These are phyloP conservation scores for Suhomyces choctaworum DNA, from an alignment of 1,139 yeast genomes.

Conservation along the genomic window DNA sequence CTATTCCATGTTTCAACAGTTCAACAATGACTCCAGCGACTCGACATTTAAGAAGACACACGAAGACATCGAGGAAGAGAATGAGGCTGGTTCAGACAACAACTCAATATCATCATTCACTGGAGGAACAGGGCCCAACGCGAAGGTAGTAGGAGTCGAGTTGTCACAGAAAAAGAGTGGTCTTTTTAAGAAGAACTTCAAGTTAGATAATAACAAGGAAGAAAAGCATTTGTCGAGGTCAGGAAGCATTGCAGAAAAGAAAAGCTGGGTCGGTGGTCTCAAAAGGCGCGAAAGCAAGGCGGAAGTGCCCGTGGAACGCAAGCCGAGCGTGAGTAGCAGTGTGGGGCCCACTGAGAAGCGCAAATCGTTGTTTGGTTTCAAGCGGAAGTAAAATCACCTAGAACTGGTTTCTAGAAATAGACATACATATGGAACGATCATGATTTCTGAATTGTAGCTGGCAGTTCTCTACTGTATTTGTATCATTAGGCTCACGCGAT, in stretches of 20 bases:
- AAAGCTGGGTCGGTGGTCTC: constrained; percentile 46
- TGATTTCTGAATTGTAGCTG: too few relatives aligned
- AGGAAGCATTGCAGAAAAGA: constrained; percentile 30
- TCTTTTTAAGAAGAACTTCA: constrained; percentile 35
- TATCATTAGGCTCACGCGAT: too few relatives aligned
- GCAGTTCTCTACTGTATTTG: constrained; percentile 3
- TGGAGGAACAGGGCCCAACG: constrained; percentile 3
- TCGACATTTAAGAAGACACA: constrained; percentile 15
- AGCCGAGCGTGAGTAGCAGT: constrained; percentile 8
- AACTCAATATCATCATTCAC: constrained; percentile 12
- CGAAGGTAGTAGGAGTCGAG: constrained; percentile 7
- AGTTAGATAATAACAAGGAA: constrained; percentile 22
- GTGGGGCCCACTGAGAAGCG: constrained; percentile 22
- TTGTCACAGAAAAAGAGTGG: constrained; percentile 15
- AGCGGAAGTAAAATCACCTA: constrained; percentile 17
- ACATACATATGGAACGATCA: too few relatives aligned
- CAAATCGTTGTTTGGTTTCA: constrained; percentile 43
- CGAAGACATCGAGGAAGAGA: constrained; percentile 14
- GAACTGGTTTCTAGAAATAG: constrained; percentile 16
- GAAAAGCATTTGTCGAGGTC: constrained; percentile 14
- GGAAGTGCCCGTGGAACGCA: constrained; percentile 10
- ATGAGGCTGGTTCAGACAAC: constrained; percentile 12
- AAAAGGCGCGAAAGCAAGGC: constrained; percentile 36
- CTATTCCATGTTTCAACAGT: constrained; percentile 13
- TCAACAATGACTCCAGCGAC: constrained; percentile 11